phyloP scores from a whole-genome alignment of 177 flowering plant genomes.

The Telopea speciosissima region DNA sequence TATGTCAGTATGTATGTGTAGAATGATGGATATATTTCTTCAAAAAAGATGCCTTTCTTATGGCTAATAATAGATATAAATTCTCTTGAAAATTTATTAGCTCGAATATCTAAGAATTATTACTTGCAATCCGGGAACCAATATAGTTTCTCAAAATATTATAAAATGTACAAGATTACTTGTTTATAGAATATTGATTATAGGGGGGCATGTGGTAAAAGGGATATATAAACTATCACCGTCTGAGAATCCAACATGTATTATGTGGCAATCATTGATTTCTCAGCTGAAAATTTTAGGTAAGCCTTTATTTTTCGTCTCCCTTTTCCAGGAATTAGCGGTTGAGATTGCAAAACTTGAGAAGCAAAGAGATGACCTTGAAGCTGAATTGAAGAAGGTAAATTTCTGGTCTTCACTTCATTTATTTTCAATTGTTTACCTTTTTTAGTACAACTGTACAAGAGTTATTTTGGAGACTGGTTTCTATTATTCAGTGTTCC shows the following conservation, averaged over 20 bases:
- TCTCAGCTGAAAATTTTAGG: conserved; percentile 1
- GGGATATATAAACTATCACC: background rate
- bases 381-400: conserved; percentile 74
- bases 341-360: conserved; percentile 57
- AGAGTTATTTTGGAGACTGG: background rate
- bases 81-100: too few species aligned
- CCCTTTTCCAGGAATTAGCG: conserved; percentile 53
- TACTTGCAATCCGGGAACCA: too few species aligned
- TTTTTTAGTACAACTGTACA: background rate
- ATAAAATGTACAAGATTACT: too few species aligned
- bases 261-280: background rate
- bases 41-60: too few species aligned
- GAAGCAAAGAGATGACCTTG: conserved; percentile 59
- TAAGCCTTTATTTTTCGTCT: background rate
- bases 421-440: background rate
- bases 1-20: too few species aligned
- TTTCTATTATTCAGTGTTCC: too few species aligned
- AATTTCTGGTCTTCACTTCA: background rate
- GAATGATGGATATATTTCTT: too few species aligned
- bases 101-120: too few species aligned
- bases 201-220: background rate
- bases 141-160: too few species aligned
- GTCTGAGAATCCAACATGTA: background rate
- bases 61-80: too few species aligned
- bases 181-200: background rate